Percentiles rank a stretch among this genome's conserved stretches.
phyloP scores from a whole-genome alignment of 306 rosid genomes.

The Pyrus pyrifolia region DNA sequence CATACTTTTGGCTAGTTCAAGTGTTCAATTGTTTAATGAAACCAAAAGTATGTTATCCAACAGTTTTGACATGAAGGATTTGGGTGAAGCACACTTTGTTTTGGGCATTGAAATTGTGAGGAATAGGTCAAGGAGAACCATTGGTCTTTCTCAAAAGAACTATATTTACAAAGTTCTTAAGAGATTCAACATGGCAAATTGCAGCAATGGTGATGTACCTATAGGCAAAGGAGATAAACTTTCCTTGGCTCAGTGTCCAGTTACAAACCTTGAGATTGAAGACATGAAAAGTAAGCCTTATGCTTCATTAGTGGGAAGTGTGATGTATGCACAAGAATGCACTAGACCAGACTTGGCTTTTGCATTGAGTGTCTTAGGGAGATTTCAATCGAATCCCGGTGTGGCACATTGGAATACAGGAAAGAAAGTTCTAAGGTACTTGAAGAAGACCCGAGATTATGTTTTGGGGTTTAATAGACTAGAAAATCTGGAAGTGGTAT shows the following conservation, averaged over 20 bases:
- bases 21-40: not conserved
- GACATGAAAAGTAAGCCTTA: not conserved
- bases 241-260: not conserved
- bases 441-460: no score
- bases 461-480: no score
- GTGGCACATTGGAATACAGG: not conserved
- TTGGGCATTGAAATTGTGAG: not conserved
- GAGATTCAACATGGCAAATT: not conserved
- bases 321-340: not conserved
- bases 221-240: not conserved
- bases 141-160: not conserved
- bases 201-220: not conserved
- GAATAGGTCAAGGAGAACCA: not conserved
- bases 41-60: not conserved
- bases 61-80: not conserved
- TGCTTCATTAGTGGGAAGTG: not conserved
- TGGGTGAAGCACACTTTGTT: not conserved
- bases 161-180: not conserved
- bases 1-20: not conserved
- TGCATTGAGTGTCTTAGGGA: no score
- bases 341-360: no score
- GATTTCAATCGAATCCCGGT: no score
- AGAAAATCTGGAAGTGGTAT: no score
- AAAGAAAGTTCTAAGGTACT: no score
- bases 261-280: not conserved